Evolutionary conservation across 73 alveolate species (phyloP), one percentile per base, ranked within the genome.

Genomic region (Paramecium biaurelia): DNA sequence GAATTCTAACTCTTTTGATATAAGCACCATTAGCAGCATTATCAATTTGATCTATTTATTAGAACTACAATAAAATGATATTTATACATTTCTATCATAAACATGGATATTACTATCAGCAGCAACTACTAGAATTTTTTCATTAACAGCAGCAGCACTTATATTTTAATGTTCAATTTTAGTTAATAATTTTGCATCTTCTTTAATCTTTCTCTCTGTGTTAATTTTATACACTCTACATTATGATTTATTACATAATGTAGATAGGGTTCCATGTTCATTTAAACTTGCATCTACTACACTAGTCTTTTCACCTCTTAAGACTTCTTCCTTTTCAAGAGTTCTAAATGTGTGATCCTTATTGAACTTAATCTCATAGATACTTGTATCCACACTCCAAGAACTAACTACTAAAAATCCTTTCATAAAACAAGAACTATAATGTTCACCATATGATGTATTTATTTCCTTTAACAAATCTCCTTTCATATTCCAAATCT

Each of bases 271-370:
- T 1, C 76, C 70, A 41, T 79, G 70, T 6, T 79, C 90, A 79
- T 79, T 45, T 20, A 79, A 9, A 20, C 56, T 42, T 1, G 47
- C 72, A 79, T 79, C 90, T 10, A 43, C 20, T n/a, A 79, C 56
- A 41, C 76, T 43, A 18, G 45, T 23, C 47, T 79, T 79, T n/a
- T 79, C 90, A 43, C 90, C 90, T 45, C 72, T 79, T 45, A 79
- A 79, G 9, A 45, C 56, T 24, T 24, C 72, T 8, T 43, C 74
- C 10, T 79, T 79, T 47, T 79, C 90, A 10, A 79, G 42, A 4
- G 90, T 47, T 45, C 90, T 79, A 79, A 79, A 79, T 79, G 70
- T 42, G 15, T 79, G 45, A 79, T 79, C 90, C 56, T 47, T 76
- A n/a, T 41, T 41, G 76, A 43, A 79, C 56, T 79, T 43, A 7